These are phyloP conservation scores for Penicillium pancosmium DNA, from an alignment of 495 filamentous ascomycete genomes.

Conservation along the genomic window DNA sequence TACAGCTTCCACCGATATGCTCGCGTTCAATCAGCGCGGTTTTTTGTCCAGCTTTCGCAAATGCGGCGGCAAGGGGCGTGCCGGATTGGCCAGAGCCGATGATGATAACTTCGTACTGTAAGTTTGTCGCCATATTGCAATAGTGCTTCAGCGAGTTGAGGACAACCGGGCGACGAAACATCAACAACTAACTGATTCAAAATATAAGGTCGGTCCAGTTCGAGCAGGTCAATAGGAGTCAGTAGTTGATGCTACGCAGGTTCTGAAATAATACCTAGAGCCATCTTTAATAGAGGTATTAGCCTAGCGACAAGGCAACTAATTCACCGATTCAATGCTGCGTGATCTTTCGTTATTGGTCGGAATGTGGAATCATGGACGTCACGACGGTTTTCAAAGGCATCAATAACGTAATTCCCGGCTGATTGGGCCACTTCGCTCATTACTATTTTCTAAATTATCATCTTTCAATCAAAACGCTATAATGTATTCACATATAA, in stretches of 20 bases:
- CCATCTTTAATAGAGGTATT: neutral
- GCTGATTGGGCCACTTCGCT: too few relatives aligned
- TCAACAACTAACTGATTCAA: slow-evolving; percentile 8
- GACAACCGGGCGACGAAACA: slow-evolving; percentile 6
- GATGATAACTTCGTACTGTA: slow-evolving; percentile 44
- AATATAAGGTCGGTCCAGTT: slow-evolving; percentile 6
- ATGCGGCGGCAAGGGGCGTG: too few relatives aligned
- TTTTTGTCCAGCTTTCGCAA: too few relatives aligned
- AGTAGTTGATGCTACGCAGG: slow-evolving; percentile 8
- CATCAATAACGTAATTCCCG: too few relatives aligned
- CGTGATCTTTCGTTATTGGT: neutral
- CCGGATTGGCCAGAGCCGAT: slow-evolving; percentile 44
- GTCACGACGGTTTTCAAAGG: too few relatives aligned
- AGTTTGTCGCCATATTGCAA: slow-evolving; percentile 23
- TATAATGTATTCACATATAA: too few relatives aligned
- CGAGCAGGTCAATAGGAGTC: slow-evolving; percentile 1
- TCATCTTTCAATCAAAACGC: too few relatives aligned
- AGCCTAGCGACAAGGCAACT: too few relatives aligned
- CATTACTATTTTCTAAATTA: too few relatives aligned
- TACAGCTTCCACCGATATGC: slow-evolving; percentile 53
- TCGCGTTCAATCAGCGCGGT: slow-evolving; percentile 28
- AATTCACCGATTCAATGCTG: slow-evolving; percentile 3
- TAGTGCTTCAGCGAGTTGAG: slow-evolving; percentile 6
- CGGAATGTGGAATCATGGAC: too few relatives aligned
- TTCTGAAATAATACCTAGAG: slow-evolving; percentile 2